phyloP scores from a whole-genome alignment of 225 moss, liverwort and hornwort species.

The Sphagnum contortum region DNA sequence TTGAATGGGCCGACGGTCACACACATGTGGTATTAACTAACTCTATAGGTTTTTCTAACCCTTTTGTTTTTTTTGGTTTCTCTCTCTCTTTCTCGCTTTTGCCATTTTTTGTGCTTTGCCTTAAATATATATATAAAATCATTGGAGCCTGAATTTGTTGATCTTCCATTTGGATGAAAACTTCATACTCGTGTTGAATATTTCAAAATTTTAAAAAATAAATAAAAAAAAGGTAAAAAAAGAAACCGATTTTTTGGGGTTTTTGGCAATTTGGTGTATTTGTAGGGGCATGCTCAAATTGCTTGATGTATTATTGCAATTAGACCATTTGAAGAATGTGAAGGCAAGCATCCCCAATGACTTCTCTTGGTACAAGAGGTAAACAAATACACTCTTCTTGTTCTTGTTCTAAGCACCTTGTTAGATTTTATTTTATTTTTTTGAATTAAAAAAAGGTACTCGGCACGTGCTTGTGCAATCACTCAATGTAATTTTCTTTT shows the following conservation, averaged over 20 bases:
- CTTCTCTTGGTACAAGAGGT: slow-evolving; percentile 98
- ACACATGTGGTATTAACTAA: slow-evolving; percentile 74
- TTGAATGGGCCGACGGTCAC: slow-evolving; percentile 87
- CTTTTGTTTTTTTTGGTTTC: slow-evolving; percentile 2
- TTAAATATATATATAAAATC: too few species aligned
- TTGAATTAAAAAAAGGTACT: too few species aligned
- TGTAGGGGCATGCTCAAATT: slow-evolving; percentile 83
- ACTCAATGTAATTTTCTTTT: too few species aligned
- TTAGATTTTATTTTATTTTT: too few species aligned
- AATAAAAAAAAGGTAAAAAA: too few species aligned
- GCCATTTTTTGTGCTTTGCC: too few species aligned
- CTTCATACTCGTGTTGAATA: too few species aligned
- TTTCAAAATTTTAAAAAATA: too few species aligned
- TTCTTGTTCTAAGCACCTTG: not conserved
- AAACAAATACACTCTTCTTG: not conserved
- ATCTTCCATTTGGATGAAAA: too few species aligned
- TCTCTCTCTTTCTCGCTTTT: not conserved
- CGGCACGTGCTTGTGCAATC: too few species aligned
- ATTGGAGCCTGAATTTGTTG: too few species aligned
- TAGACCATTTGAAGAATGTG: slow-evolving; percentile 93
- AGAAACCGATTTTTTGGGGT: not conserved
- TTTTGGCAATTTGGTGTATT: slow-evolving; percentile 2
- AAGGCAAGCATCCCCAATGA: slow-evolving; percentile 98
- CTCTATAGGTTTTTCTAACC: slow-evolving; percentile 9
- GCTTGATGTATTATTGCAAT: slow-evolving; percentile 85